Evolutionary conservation across 805 yeast genomes (phyloP).

Genomic region (Zygosaccharomyces gambellarensis): DNA sequence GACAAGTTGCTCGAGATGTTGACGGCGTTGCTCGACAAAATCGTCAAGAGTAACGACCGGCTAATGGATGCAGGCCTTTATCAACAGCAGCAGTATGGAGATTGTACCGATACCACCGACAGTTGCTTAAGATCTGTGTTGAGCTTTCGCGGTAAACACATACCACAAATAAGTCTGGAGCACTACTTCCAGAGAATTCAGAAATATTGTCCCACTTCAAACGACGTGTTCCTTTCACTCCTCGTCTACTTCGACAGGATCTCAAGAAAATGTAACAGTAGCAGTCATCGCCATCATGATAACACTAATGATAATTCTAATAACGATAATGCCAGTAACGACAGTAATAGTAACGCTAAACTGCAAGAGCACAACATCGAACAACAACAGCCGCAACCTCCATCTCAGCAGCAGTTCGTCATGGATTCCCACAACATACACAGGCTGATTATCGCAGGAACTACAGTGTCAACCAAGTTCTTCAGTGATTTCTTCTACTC

Average conservation of each 20-base stretch:
- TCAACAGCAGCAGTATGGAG: constrained; percentile 6
- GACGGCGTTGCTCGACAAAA: constrained; percentile 76
- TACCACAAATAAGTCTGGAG: constrained; percentile 90
- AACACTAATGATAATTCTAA: constrained; percentile 1
- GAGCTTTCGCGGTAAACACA: constrained; percentile 92
- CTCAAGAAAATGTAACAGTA: constrained; percentile 53
- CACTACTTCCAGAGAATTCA: constrained; percentile 86
- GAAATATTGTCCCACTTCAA: constrained; percentile 97
- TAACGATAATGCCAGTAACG: constrained; percentile 5
- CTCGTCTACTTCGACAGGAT: constrained; percentile 93
- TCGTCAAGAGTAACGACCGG: constrained; percentile 84
- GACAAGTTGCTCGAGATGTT: constrained; percentile 79
- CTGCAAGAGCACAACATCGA: constrained; percentile 14
- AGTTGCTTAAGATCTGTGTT: constrained; percentile 42
- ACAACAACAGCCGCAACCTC: constrained; percentile 7
- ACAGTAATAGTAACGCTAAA: constrained; percentile 8
- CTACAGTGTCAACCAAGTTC: constrained; percentile 92
- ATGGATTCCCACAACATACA: constrained; percentile 97
- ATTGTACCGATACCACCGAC: constrained; percentile 2
- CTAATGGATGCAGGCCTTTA: constrained; percentile 39
- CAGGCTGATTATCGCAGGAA: constrained; percentile 86
- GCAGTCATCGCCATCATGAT: constrained; percentile 16
- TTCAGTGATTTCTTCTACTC: constrained; percentile 93
- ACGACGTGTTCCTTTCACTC: constrained; percentile 86
- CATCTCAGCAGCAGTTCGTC: constrained; percentile 65